Evolutionary conservation across 1,139 yeast genomes (phyloP).

Genomic region (Blastobotrys aristatus): DNA sequence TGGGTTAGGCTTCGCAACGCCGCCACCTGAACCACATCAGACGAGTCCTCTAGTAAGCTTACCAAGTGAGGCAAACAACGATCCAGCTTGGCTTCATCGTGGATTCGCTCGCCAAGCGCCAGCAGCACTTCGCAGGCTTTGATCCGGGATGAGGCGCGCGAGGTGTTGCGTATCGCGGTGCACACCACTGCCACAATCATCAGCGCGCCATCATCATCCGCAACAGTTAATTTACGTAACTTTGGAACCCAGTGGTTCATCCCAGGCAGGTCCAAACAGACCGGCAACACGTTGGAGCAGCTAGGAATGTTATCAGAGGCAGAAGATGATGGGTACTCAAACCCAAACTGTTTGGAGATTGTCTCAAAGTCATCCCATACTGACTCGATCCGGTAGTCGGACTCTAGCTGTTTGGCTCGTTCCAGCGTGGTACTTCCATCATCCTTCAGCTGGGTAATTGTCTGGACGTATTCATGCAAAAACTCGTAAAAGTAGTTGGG

Average conservation of each 20-base stretch:
- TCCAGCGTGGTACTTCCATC: conserved; percentile 10
- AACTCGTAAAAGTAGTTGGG: conserved; percentile 70
- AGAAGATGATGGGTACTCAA: conserved; percentile 31
- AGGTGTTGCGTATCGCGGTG: conserved; percentile 61
- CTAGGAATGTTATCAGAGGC: background rate
- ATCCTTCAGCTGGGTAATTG: conserved; percentile 35
- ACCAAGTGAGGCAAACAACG: conserved; percentile 77
- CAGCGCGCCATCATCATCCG: conserved; percentile 48
- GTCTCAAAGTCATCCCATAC: conserved; percentile 53
- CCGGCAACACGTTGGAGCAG: conserved; percentile 29
- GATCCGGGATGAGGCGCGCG: conserved; percentile 55
- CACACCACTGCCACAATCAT: conserved; percentile 60
- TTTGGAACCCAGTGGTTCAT: conserved; percentile 30
- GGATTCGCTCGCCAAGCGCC: conserved; percentile 68
- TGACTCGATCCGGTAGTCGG: conserved; percentile 57
- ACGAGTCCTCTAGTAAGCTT: conserved; percentile 48
- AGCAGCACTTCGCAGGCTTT: conserved; percentile 73
- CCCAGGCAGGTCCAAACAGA: conserved; percentile 50
- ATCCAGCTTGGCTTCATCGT: conserved; percentile 82
- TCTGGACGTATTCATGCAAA: conserved; percentile 60
- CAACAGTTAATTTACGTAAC: conserved; percentile 26
- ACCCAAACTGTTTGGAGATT: conserved; percentile 46
- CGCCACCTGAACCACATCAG: conserved; percentile 51
- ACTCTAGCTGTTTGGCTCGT: conserved; percentile 36
- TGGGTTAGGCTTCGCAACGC: conserved; percentile 42